Percentiles rank a stretch among this genome's conserved stretches.
Conservation (phyloP, 2,329 filamentous ascomycete genomes). For the Ramichloridium luteum region DNA sequence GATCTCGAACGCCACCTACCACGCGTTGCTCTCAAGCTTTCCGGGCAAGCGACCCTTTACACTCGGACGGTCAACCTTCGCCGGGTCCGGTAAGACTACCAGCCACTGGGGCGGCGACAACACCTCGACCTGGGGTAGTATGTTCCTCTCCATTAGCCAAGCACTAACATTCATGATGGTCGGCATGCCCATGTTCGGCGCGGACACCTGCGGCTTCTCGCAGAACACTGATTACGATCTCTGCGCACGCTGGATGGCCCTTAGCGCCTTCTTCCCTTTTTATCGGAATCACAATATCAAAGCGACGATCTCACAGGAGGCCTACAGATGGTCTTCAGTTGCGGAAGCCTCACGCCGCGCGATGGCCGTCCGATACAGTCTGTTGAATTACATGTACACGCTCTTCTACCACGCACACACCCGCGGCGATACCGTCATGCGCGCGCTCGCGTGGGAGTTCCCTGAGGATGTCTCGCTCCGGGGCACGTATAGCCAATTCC, state of each 20-base stretch:
- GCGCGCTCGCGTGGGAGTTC: constrained; percentile 61
- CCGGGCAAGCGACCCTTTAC: constrained; percentile 18
- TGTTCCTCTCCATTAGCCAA: constrained; percentile 19
- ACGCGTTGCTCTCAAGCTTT: constrained; percentile 15
- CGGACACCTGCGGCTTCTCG: constrained; percentile 20
- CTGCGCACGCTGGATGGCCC: constrained; percentile 21
- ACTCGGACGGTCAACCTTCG: constrained; percentile 16
- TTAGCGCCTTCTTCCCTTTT: constrained; percentile 60
- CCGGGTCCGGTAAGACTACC: constrained; percentile 13
- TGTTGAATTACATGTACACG: constrained; percentile 64
- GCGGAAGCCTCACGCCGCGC: constrained; percentile 48
- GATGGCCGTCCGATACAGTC: constrained; percentile 55
- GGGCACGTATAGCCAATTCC: constrained; percentile 53
- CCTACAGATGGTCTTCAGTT: constrained; percentile 53
- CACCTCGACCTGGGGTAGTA: constrained; percentile 14
- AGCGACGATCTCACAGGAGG: constrained; percentile 49
- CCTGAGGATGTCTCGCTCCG: constrained; percentile 53
- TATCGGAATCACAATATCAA: constrained; percentile 62
- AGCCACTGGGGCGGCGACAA: constrained; percentile 23
- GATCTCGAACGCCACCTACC: constrained; percentile 18
- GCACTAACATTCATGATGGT: constrained; percentile 17
- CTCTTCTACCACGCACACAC: constrained; percentile 54
- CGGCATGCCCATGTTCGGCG: constrained; percentile 20
- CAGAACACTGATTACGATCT: constrained; percentile 19
- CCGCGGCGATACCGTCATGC: constrained; percentile 55